Evolutionary conservation across 2,329 filamentous ascomycete genomes (phyloP).

Genomic region (Fonsecaea monophora): DNA sequence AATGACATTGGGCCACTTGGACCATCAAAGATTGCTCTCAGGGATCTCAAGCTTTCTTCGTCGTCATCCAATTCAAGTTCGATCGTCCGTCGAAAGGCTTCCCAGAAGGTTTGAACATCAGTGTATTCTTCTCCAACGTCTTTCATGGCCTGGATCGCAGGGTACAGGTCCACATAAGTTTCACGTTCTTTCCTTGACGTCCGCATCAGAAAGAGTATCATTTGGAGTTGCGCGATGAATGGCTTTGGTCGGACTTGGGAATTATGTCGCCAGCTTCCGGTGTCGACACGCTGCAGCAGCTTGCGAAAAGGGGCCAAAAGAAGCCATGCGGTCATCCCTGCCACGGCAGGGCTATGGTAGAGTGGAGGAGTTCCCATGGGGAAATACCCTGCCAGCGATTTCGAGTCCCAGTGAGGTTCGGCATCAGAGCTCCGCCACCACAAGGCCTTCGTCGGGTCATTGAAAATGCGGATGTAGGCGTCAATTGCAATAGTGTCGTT

Average conservation of each 20-base stretch:
- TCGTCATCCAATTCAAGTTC: slow-evolving; percentile 60
- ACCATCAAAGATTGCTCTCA: slow-evolving; percentile 58
- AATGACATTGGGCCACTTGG: slow-evolving; percentile 35
- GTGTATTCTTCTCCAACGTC: slow-evolving; percentile 54
- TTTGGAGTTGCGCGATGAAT: slow-evolving; percentile 59
- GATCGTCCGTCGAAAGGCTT: slow-evolving; percentile 58
- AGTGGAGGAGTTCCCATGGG: slow-evolving; percentile 56
- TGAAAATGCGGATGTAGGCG: slow-evolving; percentile 65
- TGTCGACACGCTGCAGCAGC: slow-evolving; percentile 59
- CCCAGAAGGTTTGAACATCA: slow-evolving; percentile 64
- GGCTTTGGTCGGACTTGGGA: slow-evolving; percentile 58
- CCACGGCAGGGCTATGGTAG: slow-evolving; percentile 57
- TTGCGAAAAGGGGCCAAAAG: slow-evolving; percentile 66
- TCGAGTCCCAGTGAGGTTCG: slow-evolving; percentile 60
- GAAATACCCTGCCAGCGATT: slow-evolving; percentile 64
- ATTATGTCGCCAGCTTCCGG: slow-evolving; percentile 55
- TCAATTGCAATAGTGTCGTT: slow-evolving; percentile 68
- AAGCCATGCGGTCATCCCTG: slow-evolving; percentile 64
- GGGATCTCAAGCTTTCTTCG: slow-evolving; percentile 44
- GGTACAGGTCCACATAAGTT: slow-evolving; percentile 51
- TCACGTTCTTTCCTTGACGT: slow-evolving; percentile 49
- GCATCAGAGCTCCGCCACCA: slow-evolving; percentile 66
- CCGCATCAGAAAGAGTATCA: slow-evolving; percentile 59
- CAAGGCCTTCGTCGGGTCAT: slow-evolving; percentile 66
- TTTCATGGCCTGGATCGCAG: slow-evolving; percentile 50